These are phyloP conservation scores for Anastatica hierochuntica DNA, from an alignment of 345 rosid species.

Conservation along the genomic window DNA sequence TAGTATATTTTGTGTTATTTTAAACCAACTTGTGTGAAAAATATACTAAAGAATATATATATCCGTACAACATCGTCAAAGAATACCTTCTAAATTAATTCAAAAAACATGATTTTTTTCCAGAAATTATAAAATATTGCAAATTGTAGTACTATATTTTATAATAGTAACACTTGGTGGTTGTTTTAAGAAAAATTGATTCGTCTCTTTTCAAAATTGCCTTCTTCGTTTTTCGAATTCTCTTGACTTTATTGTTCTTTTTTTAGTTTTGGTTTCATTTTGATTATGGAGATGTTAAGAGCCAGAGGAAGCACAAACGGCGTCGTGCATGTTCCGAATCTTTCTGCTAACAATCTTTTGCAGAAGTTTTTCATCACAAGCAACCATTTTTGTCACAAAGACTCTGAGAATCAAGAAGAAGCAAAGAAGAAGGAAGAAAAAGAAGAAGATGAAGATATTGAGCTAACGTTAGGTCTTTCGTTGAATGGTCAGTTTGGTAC, in stretches of 20 bases:
- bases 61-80: slow-evolving; percentile 18
- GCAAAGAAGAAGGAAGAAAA: slow-evolving; percentile 21
- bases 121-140: slow-evolving; percentile 14
- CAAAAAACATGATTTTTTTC: slow-evolving; percentile 1
- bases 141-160: slow-evolving; percentile 15
- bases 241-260: neutral
- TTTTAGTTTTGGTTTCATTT: neutral
- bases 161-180: slow-evolving; percentile 15
- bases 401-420: slow-evolving; percentile 11
- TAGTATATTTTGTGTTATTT: neutral
- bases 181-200: slow-evolving; percentile 8
- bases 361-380: slow-evolving; percentile 18
- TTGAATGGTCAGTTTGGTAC: slow-evolving; percentile 79
- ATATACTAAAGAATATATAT: neutral
- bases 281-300: slow-evolving; percentile 20
- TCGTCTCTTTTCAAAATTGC: slow-evolving; percentile 18
- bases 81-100: slow-evolving; percentile 18
- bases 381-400: slow-evolving; percentile 9
- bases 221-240: neutral
- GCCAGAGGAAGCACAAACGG: slow-evolving; percentile 2
- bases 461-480: slow-evolving; percentile 77
- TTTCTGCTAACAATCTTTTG: slow-evolving; percentile 15
- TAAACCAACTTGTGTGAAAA: slow-evolving; percentile 14
- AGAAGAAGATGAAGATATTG: slow-evolving; percentile 39
- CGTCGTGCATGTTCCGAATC: slow-evolving; percentile 15